A percentile compares a stretch with the other conserved stretches of the same genome.
phyloP scores from a whole-genome alignment of 768 basidiomycete genomes.

The Mycena haematopus region DNA sequence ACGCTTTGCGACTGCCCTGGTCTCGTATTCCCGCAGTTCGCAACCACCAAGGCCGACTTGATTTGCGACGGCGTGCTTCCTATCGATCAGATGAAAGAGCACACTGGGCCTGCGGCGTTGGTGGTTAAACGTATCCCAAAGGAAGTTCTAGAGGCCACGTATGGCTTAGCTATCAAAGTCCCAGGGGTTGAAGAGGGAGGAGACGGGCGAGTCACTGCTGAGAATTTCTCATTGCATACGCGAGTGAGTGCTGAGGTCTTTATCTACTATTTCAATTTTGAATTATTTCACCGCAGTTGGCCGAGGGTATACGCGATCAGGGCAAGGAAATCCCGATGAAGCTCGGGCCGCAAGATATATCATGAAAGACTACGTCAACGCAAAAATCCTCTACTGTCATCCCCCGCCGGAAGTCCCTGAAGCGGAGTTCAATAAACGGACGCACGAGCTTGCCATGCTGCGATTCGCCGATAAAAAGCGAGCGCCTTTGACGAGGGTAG shows the following conservation, averaged over 20 bases:
- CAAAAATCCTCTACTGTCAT: slow-evolving; percentile 89
- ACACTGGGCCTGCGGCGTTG: slow-evolving; percentile 83
- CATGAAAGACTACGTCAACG: slow-evolving; percentile 97
- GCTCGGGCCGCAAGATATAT: slow-evolving; percentile 91
- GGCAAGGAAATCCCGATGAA: slow-evolving; percentile 97
- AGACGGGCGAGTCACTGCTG: slow-evolving; percentile 72
- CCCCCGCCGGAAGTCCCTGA: slow-evolving; percentile 78
- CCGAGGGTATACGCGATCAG: slow-evolving; percentile 89
- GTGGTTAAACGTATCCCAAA: slow-evolving; percentile 81
- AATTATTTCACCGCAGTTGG: slow-evolving; percentile 65
- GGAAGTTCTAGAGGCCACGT: slow-evolving; percentile 86
- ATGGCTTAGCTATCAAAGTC: slow-evolving; percentile 80
- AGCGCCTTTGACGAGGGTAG: slow-evolving; percentile 87
- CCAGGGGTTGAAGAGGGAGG: slow-evolving; percentile 82
- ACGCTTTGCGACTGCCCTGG: slow-evolving; percentile 97
- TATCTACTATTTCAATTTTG: background rate
- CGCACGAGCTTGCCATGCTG: slow-evolving; percentile 63
- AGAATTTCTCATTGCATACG: slow-evolving; percentile 85
- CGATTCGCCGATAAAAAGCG: slow-evolving; percentile 81
- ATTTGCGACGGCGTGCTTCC: slow-evolving; percentile 97
- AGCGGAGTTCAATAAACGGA: slow-evolving; percentile 76
- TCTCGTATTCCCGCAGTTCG: slow-evolving; percentile 97
- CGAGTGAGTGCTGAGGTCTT: slow-evolving; percentile 68
- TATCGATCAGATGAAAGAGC: slow-evolving; percentile 95
- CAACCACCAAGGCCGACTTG: slow-evolving; percentile 93